Evolutionary conservation across 805 yeast species (phyloP).

Genomic region (Kodamaea kaohsiungensis): DNA sequence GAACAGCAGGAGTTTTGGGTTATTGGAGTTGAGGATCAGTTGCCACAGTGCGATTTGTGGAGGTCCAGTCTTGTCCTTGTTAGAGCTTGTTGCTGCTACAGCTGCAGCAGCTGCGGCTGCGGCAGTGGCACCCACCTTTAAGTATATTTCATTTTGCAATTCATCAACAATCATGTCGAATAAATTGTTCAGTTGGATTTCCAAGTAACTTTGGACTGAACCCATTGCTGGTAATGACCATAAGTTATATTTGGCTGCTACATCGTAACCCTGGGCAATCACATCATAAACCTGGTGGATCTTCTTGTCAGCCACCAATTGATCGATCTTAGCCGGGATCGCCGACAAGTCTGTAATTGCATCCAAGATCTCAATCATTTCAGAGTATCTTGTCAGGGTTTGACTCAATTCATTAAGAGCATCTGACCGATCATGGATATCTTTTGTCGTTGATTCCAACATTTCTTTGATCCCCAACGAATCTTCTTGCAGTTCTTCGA

Average conservation of each 20-base stretch:
- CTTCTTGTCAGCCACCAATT: constrained; percentile 64
- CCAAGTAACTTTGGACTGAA: constrained; percentile 51
- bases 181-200: constrained; percentile 57
- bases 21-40: constrained; percentile 22
- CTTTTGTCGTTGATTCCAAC: constrained; percentile 49
- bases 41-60: constrained; percentile 20
- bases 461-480: constrained; percentile 49
- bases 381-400: constrained; percentile 60
- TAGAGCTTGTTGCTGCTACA: neutral
- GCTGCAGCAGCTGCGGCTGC: neutral
- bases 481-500: constrained; percentile 65
- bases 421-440: constrained; percentile 55
- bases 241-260: constrained; percentile 52
- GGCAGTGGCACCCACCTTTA: constrained; percentile 32
- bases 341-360: constrained; percentile 61
- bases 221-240: constrained; percentile 60
- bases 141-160: constrained; percentile 65
- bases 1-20: constrained; percentile 39
- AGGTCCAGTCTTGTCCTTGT: neutral
- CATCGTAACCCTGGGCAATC: constrained; percentile 42
- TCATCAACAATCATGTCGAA: constrained; percentile 79
- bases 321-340: constrained; percentile 66
- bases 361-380: constrained; percentile 69
- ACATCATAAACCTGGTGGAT: constrained; percentile 65
- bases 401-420: constrained; percentile 64